These are phyloP conservation scores for Sporothrix mexicana DNA, from an alignment of 2,329 filamentous ascomycete species.

Conservation along the genomic window DNA sequence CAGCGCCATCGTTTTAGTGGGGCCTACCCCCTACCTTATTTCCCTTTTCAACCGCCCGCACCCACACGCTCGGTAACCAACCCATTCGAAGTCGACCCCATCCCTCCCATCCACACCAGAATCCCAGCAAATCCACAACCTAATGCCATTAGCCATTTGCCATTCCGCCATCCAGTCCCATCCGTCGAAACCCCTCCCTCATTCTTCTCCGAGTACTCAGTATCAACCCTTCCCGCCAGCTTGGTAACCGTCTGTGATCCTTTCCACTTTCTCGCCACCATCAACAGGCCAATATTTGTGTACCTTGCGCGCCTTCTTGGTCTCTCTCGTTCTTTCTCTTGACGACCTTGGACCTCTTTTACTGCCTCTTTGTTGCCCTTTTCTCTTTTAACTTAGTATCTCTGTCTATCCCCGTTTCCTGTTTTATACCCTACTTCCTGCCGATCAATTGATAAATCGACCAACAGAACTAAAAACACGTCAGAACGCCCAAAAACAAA, in stretches of 20 bases:
- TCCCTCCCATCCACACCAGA: no score
- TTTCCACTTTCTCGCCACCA: slow-evolving; percentile 12
- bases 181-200: not conserved
- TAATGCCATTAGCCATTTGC: not conserved
- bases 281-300: not conserved
- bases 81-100: not conserved
- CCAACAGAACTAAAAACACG: no score
- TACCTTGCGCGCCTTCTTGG: not conserved
- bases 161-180: not conserved
- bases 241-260: slow-evolving; percentile 22
- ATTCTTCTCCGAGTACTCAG: no score
- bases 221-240: not conserved
- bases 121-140: no score
- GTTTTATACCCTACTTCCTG: not conserved
- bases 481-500: no score
- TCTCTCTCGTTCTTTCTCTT: no score
- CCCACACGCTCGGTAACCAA: slow-evolving; percentile 26
- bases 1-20: slow-evolving; percentile 6
- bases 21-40: slow-evolving; percentile 5
- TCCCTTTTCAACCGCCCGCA: slow-evolving; percentile 8
- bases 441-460: not conserved
- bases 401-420: not conserved
- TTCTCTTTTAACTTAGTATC: not conserved
- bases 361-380: not conserved
- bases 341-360: no score